Evolutionary conservation across 192 early-diverging fungal species (phyloP).

Genomic region (Coemansia sp.): DNA sequence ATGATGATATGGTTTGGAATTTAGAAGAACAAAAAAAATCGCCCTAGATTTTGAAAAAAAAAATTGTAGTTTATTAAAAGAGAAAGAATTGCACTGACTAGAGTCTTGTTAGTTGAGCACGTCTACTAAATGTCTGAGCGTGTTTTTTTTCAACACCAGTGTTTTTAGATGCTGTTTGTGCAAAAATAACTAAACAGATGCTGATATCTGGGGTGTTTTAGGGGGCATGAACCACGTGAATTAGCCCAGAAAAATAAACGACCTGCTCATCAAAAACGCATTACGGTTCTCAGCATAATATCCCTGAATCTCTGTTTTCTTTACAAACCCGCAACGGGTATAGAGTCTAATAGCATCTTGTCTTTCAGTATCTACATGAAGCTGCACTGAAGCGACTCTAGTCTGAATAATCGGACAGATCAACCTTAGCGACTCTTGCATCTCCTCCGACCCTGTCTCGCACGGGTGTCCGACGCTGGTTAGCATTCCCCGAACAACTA

Average conservation of each 20-base stretch:
- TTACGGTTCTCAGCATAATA: constrained; percentile 24
- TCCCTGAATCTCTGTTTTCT: constrained; percentile 6
- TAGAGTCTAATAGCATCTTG: constrained; percentile 17
- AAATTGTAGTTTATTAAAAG: neutral
- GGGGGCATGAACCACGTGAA: neutral
- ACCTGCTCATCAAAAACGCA: constrained; percentile 15
- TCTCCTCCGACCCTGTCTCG: neutral
- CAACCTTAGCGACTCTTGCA: neutral
- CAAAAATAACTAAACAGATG: constrained; percentile 1
- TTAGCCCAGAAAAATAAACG: neutral
- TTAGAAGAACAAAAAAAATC: neutral
- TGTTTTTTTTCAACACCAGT: neutral
- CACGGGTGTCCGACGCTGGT: constrained; percentile 1
- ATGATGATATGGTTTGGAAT: neutral
- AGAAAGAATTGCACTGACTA: neutral
- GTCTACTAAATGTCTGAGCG: neutral
- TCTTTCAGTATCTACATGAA: constrained; percentile 25
- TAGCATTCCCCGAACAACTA: constrained; percentile 19
- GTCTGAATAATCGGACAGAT: neutral
- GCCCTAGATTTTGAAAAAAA: neutral
- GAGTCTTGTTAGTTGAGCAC: neutral
- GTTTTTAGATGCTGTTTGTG: neutral
- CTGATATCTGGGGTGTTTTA: neutral
- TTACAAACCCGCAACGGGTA: constrained; percentile 14
- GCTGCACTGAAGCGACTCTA: constrained; percentile 4